Conservation (phyloP, 2,329 filamentous ascomycete species). For the Nannizziopsis barbatae region DNA sequence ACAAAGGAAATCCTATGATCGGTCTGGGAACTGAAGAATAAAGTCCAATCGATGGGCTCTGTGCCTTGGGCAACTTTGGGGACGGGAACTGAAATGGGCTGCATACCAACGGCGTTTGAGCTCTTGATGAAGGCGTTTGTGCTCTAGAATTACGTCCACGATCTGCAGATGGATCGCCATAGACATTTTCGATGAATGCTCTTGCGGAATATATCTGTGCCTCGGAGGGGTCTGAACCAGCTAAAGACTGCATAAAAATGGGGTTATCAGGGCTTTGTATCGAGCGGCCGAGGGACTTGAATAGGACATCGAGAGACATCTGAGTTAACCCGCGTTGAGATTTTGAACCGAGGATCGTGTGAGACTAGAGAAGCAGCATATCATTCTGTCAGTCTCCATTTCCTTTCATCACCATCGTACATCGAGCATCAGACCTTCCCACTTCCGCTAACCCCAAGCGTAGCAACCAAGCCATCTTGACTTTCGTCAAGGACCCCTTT, state of each 20-base stretch:
- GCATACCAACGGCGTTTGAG: slow-evolving; percentile 36
- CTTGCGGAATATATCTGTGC: slow-evolving; percentile 63
- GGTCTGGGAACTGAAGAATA: slow-evolving; percentile 13
- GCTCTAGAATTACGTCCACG: slow-evolving; percentile 50
- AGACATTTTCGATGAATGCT: slow-evolving; percentile 67
- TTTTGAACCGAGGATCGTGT: slow-evolving; percentile 86
- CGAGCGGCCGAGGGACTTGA: slow-evolving; percentile 63
- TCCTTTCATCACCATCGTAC: not conserved
- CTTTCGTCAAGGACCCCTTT: slow-evolving; percentile 75
- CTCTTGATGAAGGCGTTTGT: slow-evolving; percentile 27
- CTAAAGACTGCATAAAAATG: slow-evolving; percentile 60
- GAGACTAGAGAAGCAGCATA: slow-evolving; percentile 51
- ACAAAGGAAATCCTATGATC: slow-evolving; percentile 8
- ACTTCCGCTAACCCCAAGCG: slow-evolving; percentile 85
- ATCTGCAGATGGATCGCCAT: slow-evolving; percentile 50
- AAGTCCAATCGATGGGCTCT: slow-evolving; percentile 15
- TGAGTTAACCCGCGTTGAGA: slow-evolving; percentile 82
- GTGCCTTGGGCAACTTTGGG: slow-evolving; percentile 17
- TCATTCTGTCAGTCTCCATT: slow-evolving; percentile 1
- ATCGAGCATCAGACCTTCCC: slow-evolving; percentile 61
- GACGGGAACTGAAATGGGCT: slow-evolving; percentile 25
- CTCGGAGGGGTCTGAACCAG: slow-evolving; percentile 68
- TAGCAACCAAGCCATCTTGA: slow-evolving; percentile 80
- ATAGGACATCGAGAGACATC: slow-evolving; percentile 79
- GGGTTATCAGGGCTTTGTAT: slow-evolving; percentile 53